These are phyloP conservation scores for Striga hermonthica DNA, from an alignment of 305 asterid species.

Conservation along the genomic window DNA sequence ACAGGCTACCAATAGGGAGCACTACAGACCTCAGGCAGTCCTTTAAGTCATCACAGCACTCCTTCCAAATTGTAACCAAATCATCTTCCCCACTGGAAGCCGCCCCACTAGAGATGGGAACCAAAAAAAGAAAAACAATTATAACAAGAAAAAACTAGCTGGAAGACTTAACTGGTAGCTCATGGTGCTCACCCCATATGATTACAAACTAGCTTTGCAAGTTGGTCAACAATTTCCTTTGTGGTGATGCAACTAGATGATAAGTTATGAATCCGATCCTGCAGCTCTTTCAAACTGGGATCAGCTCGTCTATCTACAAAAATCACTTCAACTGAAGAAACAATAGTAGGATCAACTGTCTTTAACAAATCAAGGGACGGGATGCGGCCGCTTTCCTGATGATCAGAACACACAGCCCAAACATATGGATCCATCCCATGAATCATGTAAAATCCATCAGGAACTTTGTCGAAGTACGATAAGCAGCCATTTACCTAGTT, in stretches of 20 bases:
- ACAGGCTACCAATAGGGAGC: conserved; percentile 81
- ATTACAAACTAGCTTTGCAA: conserved; percentile 87
- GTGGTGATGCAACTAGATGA: conserved; percentile 63
- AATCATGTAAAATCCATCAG: conserved; percentile 82
- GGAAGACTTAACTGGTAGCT: conserved; percentile 25
- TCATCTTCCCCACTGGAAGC: conserved; percentile 67
- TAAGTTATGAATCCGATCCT: conserved; percentile 55
- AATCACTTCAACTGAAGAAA: conserved; percentile 75
- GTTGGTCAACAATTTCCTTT: conserved; percentile 83
- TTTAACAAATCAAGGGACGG: conserved; percentile 82
- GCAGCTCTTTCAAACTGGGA: conserved; percentile 81
- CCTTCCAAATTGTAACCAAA: conserved; percentile 70
- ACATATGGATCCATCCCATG: conserved; percentile 97
- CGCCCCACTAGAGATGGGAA: conserved; percentile 56
- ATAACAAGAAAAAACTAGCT: conserved; percentile 28
- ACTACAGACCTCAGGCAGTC: conserved; percentile 82
- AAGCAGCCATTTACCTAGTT: conserved; percentile 88
- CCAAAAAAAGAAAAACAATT: conserved; percentile 28
- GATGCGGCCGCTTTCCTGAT: conserved; percentile 80
- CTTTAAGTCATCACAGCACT: conserved; percentile 76
- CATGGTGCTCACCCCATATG: conserved; percentile 82
- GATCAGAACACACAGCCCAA: conserved; percentile 84
- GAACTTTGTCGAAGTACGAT: conserved; percentile 79
- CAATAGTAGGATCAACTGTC: conserved; percentile 58
- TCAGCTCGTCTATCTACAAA: conserved; percentile 68